These are phyloP conservation scores for Borealophlyctis nickersoniae DNA, from an alignment of 192 early-diverging fungal species.

Conservation along the genomic window DNA sequence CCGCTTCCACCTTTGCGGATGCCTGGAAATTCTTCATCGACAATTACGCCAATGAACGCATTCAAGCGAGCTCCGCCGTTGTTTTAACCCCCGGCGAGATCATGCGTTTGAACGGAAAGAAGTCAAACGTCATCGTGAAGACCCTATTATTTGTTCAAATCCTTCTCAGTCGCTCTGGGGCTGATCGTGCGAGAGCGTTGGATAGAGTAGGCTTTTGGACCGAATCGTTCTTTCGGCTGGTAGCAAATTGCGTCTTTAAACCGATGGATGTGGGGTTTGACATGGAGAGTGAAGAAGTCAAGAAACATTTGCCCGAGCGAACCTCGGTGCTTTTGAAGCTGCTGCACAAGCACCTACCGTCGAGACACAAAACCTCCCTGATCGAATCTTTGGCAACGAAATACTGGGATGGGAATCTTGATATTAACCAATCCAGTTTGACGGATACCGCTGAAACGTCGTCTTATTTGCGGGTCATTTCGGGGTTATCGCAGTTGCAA, in stretches of 20 bases:
- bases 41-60: background rate
- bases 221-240: constrained; percentile 35
- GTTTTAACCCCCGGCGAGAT: background rate
- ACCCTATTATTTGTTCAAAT: background rate
- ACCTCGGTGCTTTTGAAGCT: constrained; percentile 16
- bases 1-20: background rate
- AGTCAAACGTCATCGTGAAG: background rate
- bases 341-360: constrained; percentile 4
- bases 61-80: too few relatives aligned
- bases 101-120: background rate
- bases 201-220: constrained; percentile 23
- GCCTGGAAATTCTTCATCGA: constrained; percentile 16
- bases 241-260: constrained; percentile 47
- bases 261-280: constrained; percentile 34
- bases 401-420: background rate
- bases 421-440: too few relatives aligned
- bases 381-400: constrained; percentile 9
- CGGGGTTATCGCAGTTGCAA: constrained; percentile 21
- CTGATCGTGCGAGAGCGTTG: background rate
- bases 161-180: background rate
- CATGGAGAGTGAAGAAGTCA: constrained; percentile 31
- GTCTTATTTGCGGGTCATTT: constrained; percentile 9
- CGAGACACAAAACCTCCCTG: constrained; percentile 2
- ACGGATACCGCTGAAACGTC: background rate
- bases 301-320: constrained; percentile 15